Evolutionary conservation across 1,139 yeast genomes (phyloP).

Genomic region (Suhomyces bolitotheri): DNA sequence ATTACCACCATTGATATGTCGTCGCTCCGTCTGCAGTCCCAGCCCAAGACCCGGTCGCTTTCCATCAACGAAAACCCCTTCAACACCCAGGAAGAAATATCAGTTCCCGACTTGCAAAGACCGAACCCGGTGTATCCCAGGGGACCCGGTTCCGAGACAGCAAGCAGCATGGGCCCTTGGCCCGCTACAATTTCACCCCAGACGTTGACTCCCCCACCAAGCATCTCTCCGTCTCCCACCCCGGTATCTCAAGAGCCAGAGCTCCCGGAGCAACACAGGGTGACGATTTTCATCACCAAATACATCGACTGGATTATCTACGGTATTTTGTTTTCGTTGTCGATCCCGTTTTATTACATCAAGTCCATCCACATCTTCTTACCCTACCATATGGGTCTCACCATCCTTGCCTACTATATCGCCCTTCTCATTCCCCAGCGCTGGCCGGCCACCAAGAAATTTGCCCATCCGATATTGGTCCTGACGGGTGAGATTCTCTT

Average conservation of each 20-base stretch:
- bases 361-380: conserved; percentile 51
- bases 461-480: conserved; percentile 71
- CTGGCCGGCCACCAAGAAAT: conserved; percentile 48
- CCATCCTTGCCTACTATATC: conserved; percentile 54
- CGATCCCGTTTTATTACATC: conserved; percentile 56
- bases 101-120: conserved; percentile 13
- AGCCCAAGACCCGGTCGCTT: conserved; percentile 13
- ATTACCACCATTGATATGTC: conserved; percentile 38
- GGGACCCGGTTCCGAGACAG: background rate
- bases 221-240: background rate
- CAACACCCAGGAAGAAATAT: conserved; percentile 3
- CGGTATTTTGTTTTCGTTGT: conserved; percentile 45
- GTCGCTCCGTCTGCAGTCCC: conserved; percentile 17
- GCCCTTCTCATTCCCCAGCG: conserved; percentile 52
- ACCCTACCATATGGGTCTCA: conserved; percentile 62
- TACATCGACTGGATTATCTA: conserved; percentile 61
- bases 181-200: background rate
- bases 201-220: background rate
- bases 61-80: conserved; percentile 11
- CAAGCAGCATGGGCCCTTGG: background rate
- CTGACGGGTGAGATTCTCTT: conserved; percentile 64
- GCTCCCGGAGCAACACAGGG: conserved; percentile 15
- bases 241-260: background rate
- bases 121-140: conserved; percentile 23
- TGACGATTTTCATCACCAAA: conserved; percentile 42